Percentiles rank a stretch among this genome's conserved stretches.
These are phyloP conservation scores for Daucus carota DNA, from an alignment of 129 eudicot species.

Conservation along the genomic window DNA sequence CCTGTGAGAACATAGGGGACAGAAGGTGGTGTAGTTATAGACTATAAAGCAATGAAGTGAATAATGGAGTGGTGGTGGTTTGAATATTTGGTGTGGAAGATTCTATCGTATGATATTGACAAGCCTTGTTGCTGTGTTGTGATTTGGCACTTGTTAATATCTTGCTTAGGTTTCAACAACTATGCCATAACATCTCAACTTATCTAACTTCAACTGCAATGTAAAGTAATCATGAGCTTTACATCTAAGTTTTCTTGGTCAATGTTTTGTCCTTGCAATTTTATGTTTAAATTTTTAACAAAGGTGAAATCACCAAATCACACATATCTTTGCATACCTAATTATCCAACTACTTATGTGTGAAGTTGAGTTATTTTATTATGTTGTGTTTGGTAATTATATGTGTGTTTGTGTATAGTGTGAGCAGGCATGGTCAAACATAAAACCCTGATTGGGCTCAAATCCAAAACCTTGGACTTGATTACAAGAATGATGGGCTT, in stretches of 20 bases:
- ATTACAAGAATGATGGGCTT: too few relatives aligned
- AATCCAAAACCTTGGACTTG: too few relatives aligned
- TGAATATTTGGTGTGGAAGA: conserved; percentile 2
- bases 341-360: too few relatives aligned
- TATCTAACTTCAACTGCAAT: conserved; percentile 11
- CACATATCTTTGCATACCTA: too few relatives aligned
- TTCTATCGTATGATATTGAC: neutral
- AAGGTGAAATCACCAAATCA: too few relatives aligned
- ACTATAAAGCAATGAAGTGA: neutral
- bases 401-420: too few relatives aligned
- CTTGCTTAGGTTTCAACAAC: conserved; percentile 7
- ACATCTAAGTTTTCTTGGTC: neutral
- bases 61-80: neutral
- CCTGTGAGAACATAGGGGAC: neutral
- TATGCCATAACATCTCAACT: conserved; percentile 6
- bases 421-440: too few relatives aligned
- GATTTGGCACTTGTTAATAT: neutral
- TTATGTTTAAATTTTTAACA: too few relatives aligned
- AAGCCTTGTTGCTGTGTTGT: neutral
- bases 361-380: too few relatives aligned
- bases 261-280: neutral
- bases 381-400: too few relatives aligned
- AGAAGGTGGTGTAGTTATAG: conserved; percentile 4
- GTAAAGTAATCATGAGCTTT: conserved; percentile 4
- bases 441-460: too few relatives aligned